A percentile compares a stretch with the other conserved stretches of the same genome.
Conservation (phyloP, 2,329 filamentous ascomycete genomes). For the Pseudogymnoascus sp. region DNA sequence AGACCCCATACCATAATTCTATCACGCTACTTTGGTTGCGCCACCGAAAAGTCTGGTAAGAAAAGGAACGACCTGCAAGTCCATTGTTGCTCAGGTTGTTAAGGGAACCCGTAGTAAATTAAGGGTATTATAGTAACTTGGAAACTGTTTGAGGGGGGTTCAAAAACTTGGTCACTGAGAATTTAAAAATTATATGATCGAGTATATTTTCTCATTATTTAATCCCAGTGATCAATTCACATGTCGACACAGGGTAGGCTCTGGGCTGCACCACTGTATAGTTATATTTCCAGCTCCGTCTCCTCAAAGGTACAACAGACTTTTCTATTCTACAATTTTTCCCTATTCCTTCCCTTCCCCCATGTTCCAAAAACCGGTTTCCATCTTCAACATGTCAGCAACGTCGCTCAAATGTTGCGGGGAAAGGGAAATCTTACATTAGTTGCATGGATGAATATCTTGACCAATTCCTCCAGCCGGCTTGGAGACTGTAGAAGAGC, state of each 20-base stretch:
- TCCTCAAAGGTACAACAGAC: not conserved
- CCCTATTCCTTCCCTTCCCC: constrained; percentile 31
- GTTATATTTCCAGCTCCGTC: not conserved
- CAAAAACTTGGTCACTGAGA: not conserved
- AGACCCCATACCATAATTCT: not conserved
- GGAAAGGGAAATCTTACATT: constrained; percentile 45
- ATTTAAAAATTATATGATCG: not conserved
- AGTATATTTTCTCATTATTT: not conserved
- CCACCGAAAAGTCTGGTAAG: not conserved
- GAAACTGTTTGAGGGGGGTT: not conserved
- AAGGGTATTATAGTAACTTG: not conserved
- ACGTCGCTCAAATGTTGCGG: constrained; percentile 14
- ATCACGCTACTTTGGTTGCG: not conserved
- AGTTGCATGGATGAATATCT: constrained; percentile 82
- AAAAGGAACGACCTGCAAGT: not conserved
- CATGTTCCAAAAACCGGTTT: constrained; percentile 71
- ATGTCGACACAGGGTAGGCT: rapidly evolving
- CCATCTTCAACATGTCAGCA: constrained; percentile 45
- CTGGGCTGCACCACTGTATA: no score
- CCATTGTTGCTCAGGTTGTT: not conserved
- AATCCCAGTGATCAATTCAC: not conserved
- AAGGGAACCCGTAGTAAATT: not conserved
- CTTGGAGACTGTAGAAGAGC: constrained; percentile 64
- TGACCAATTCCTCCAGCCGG: constrained; percentile 72
- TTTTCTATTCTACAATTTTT: not conserved